A percentile compares a stretch with the other conserved stretches of the same genome.
Evolutionary conservation across 2,329 filamentous ascomycete genomes (phyloP).

Genomic region (Neofusicoccum ribis): DNA sequence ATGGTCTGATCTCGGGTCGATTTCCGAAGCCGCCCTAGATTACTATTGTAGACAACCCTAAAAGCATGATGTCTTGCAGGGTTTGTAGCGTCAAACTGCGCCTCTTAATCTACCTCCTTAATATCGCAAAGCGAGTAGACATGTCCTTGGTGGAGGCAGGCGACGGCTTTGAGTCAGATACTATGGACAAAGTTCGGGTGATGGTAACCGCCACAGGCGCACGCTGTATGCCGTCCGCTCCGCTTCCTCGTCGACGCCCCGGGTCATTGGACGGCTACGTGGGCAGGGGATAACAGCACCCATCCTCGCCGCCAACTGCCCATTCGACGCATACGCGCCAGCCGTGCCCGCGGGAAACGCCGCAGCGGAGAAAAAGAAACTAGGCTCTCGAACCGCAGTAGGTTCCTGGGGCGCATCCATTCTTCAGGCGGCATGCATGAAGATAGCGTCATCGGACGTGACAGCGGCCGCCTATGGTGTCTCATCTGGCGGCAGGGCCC

Average conservation of each 20-base stretch:
- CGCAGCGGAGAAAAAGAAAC: neutral
- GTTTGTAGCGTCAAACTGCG: neutral
- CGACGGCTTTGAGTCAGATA: neutral
- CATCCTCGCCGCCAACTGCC: neutral
- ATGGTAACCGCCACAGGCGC: constrained; percentile 3
- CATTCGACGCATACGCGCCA: neutral
- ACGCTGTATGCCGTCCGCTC: neutral
- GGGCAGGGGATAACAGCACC: neutral
- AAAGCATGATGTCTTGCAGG: neutral
- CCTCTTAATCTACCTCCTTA: neutral
- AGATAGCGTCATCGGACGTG: constrained; percentile 14
- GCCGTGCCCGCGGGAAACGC: neutral
- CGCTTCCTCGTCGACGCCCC: neutral
- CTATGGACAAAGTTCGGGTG: neutral
- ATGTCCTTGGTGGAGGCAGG: neutral
- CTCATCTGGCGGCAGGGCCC: neutral
- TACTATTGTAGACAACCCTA: neutral
- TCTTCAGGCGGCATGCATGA: constrained; percentile 10
- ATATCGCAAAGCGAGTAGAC: neutral
- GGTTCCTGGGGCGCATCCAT: constrained; percentile 1
- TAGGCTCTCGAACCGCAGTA: neutral
- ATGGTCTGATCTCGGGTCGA: neutral
- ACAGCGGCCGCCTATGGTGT: neutral
- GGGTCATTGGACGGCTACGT: neutral
- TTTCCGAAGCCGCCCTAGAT: neutral